These are phyloP conservation scores for Boletus rubropictus DNA, from an alignment of 768 basidiomycete species.

Conservation along the genomic window DNA sequence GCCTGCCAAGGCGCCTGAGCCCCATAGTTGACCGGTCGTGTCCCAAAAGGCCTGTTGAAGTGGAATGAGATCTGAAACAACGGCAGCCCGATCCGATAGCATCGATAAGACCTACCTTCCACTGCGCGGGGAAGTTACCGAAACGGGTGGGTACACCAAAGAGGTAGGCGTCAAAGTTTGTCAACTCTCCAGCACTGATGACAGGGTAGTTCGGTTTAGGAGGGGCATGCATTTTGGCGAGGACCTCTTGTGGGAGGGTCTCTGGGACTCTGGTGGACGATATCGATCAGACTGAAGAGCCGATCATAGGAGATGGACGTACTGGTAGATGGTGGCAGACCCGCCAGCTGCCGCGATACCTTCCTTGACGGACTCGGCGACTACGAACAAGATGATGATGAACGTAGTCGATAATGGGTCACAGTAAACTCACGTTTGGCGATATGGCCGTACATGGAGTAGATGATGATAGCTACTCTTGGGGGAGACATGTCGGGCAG, in stretches of 20 bases:
- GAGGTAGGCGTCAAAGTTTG: slow-evolving; percentile 35
- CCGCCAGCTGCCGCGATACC: slow-evolving; percentile 50
- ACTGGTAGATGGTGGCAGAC: slow-evolving; percentile 51
- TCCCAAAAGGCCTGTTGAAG: slow-evolving; percentile 65
- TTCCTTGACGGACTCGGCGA: slow-evolving; percentile 50
- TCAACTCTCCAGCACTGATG: slow-evolving; percentile 10
- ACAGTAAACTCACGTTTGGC: slow-evolving; percentile 47
- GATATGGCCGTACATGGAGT: slow-evolving; percentile 71
- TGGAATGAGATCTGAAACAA: slow-evolving; percentile 6
- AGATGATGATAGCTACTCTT: slow-evolving; percentile 66
- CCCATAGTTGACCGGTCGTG: slow-evolving; percentile 64
- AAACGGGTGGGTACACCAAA: slow-evolving; percentile 43
- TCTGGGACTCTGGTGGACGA: slow-evolving; percentile 56
- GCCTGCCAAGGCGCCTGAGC: slow-evolving; percentile 51
- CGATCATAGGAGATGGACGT: slow-evolving; percentile 19
- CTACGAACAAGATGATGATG: slow-evolving; percentile 32
- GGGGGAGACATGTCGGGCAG: slow-evolving; percentile 42
- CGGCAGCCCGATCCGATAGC: too few relatives aligned
- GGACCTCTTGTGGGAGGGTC: slow-evolving; percentile 66
- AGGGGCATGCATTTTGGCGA: slow-evolving; percentile 63
- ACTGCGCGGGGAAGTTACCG: slow-evolving; percentile 45
- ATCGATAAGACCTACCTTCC: slow-evolving; percentile 44
- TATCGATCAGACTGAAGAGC: not conserved
- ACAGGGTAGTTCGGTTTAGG: slow-evolving; percentile 55
- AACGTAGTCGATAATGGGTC: not conserved